Base-by-base conservation (phyloP, 352 stramenopile species). In the Pythium brassicae region DNA sequence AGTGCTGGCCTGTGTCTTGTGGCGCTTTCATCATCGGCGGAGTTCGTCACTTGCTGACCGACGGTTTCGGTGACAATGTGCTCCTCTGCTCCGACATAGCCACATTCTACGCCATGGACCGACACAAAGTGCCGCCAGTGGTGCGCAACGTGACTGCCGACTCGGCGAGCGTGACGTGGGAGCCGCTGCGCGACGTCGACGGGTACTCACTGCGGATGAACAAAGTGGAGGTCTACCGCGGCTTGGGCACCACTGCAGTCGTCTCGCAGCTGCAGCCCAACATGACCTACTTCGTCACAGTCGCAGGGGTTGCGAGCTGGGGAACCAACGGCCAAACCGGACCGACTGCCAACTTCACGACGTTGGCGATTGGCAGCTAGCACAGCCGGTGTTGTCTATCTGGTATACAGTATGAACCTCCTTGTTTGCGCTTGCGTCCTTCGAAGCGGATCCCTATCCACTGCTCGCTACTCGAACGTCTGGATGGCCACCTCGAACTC, bases 181-280 rank as follows among this genome's bases (percentile, higher is more conserved):
- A 71, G 25, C 45, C 66, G 2, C 34, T 93, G 1, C 53, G 66
- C 9, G 66, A 57, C 22, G 78, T 90, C 10, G 64, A 84, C 49
- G 82, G 66, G 23, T 94, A 94, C 58, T 89, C 79, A 22, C 66
- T 94, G 42, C 71, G 74, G 0, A 63, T 94, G 6, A 94, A 94
- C 52, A 71, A 73, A 25, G 79, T 94, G 11, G 76, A 91, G 59
- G 72, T 89, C 5, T 90, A 89, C 54, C 79, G 80, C 11, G 80
- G 77, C 25, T 45, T 76, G 23, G 58, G 75, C 25, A 81, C 67
- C 0, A 67, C 53, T n/a, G 62, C 76, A 0, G 10, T 62, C 1
- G 54, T 94, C 49, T 47, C 60, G 0, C 69, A 69, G 11, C 54
- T 94, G 2, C 35, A 81, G 58, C 63, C 78, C 3, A 91, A 89